Evolutionary conservation across 176 grass and related monocot genomes (phyloP).

Genomic region (Saccharum spontaneum): DNA sequence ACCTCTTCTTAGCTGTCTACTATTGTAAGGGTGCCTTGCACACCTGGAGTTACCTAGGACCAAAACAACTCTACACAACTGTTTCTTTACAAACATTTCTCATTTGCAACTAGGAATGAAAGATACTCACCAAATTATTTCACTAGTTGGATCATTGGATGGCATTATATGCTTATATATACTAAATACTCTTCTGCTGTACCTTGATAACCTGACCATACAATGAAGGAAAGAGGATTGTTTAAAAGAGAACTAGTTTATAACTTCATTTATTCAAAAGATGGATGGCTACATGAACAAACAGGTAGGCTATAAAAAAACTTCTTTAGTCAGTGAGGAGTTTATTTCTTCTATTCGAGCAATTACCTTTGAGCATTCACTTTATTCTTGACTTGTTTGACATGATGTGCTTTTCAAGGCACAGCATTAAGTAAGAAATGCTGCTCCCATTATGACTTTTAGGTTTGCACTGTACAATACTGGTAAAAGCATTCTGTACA

Average conservation of each 20-base stretch:
- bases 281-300: background rate
- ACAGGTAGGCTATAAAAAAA: background rate
- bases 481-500: background rate
- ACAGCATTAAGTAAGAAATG: background rate
- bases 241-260: background rate
- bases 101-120: background rate
- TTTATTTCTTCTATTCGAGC: background rate
- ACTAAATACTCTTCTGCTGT: background rate
- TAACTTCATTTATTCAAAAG: slow-evolving; percentile 8
- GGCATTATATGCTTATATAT: background rate
- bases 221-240: no score
- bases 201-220: background rate
- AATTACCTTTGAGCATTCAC: background rate
- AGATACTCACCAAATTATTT: background rate
- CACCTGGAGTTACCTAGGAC: background rate
- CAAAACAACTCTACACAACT: background rate
- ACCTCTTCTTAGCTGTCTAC: background rate
- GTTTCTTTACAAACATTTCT: background rate
- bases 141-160: no score
- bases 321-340: background rate
- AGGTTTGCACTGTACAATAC: background rate
- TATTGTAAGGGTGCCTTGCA: background rate
- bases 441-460: background rate
- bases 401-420: background rate
- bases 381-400: background rate